Base-by-base conservation (phyloP, 345 rosid genomes). In the Melaleuca quinquenervia region DNA sequence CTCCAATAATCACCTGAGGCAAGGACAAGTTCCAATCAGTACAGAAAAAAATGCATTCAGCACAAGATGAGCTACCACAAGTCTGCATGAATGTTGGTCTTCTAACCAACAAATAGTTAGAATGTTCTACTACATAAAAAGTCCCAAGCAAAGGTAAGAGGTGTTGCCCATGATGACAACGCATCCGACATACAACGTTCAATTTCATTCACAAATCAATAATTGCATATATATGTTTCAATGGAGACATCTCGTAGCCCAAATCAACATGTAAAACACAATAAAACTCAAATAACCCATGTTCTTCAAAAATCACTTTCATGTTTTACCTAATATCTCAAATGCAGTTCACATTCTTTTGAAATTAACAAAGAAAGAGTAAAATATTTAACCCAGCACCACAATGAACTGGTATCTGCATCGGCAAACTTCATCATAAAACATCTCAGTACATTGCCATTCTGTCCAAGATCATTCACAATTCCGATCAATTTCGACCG, bases 1-100 rank as follows among this genome's bases (percentile, higher is more conserved):
- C 94, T 56, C 92, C 96, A 20, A 90, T 50, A 80, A 93, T 86
- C 87, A 94, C 95, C 95, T 93, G 87, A 11, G 24, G 80, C 75
- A 26, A 50, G 13, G 22, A 29, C 45, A 50, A 15, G 82, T 32
- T 32, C 62, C 14, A 36, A 22, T 13, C 45, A 56, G 32, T 32
- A 62, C 6, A 50, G 14, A 26, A 83, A 41, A 83, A 3, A 7
- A 32, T 51, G 55, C 55, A 4, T n/a, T 82, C 44, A 29, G 12
- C 52, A 82, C 48, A 0, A 82, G 20, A 82, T 9, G 22, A 53
- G 84, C 55, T 6, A 51, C 3, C 13, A 2, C 44, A 29, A 32
- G 45, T 64, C 45, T 32, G 44, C n/a, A 58, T 58, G 70, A n/a
- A 51, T 52, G 53, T 15, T 15, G 53, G 53, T 3, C 53, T 52